These are phyloP conservation scores for Kurtzmaniella cleridarum DNA, from an alignment of 805 yeast species.

Conservation along the genomic window DNA sequence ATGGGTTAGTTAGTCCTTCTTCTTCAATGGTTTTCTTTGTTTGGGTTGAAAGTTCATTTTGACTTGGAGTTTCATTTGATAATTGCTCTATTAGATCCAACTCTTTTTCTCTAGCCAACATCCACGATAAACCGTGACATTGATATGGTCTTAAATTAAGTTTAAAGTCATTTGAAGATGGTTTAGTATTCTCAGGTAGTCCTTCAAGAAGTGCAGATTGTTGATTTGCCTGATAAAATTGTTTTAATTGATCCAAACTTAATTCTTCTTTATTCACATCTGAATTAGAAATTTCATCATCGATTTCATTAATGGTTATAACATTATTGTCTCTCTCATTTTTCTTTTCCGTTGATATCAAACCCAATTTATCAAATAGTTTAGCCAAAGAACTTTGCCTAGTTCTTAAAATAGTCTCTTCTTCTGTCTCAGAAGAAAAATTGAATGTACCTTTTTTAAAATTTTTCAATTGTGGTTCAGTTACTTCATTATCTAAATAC, in stretches of 20 bases:
- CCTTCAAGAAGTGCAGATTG: slow-evolving; percentile 49
- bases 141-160: slow-evolving; percentile 71
- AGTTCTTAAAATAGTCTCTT: slow-evolving; percentile 45
- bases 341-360: slow-evolving; percentile 13
- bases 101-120: slow-evolving; percentile 75
- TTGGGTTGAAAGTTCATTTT: slow-evolving; percentile 20
- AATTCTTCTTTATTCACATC: slow-evolving; percentile 34
- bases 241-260: slow-evolving; percentile 66
- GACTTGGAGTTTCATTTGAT: slow-evolving; percentile 11
- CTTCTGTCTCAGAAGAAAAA: slow-evolving; percentile 43
- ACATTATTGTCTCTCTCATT: slow-evolving; percentile 6
- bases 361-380: slow-evolving; percentile 48
- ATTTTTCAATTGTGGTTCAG: background rate
- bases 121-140: slow-evolving; percentile 82
- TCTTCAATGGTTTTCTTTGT: slow-evolving; percentile 23
- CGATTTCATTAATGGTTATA: slow-evolving; percentile 6
- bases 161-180: slow-evolving; percentile 43
- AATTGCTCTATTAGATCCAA: slow-evolving; percentile 37
- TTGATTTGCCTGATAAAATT: slow-evolving; percentile 70
- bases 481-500: background rate
- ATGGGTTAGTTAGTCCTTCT: slow-evolving; percentile 66
- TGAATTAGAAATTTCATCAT: slow-evolving; percentile 4
- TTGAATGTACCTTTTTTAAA: slow-evolving; percentile 7
- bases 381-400: slow-evolving; percentile 52
- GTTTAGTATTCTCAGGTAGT: slow-evolving; percentile 60